phyloP scores from a whole-genome alignment of 164 flowering plant species.

The Hamamelis virginiana region DNA sequence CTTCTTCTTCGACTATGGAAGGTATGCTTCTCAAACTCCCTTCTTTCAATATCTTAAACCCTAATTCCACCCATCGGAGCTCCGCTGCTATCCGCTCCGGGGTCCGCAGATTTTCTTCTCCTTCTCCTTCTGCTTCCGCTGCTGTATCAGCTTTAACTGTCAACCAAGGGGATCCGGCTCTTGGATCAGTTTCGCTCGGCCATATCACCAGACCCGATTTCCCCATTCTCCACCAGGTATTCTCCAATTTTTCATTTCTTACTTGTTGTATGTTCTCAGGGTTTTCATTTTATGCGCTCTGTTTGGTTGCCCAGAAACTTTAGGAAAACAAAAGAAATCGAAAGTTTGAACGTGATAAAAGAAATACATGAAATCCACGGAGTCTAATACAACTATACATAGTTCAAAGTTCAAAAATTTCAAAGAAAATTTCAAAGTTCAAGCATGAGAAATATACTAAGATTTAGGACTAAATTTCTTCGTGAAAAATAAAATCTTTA shows the following conservation, averaged over 20 bases:
- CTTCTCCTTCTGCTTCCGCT: constrained; percentile 16
- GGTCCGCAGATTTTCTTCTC: background rate
- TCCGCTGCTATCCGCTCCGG: constrained; percentile 1
- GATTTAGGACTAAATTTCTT: too few species aligned
- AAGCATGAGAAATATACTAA: too few species aligned
- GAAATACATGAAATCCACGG: too few species aligned
- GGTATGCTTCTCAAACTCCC: constrained; percentile 27
- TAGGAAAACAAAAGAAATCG: too few species aligned
- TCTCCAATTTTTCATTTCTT: background rate
- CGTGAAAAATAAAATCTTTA: too few species aligned
- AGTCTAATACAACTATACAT: too few species aligned
- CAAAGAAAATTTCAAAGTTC: too few species aligned
- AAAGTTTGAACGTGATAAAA: too few species aligned
- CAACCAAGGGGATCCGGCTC: constrained; percentile 10
- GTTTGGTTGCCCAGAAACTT: too few species aligned
- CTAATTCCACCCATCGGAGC: constrained; percentile 7
- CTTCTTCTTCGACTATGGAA: constrained; percentile 20
- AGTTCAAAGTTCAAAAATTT: too few species aligned
- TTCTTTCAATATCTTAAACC: constrained; percentile 18
- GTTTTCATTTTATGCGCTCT: background rate
- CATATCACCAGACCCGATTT: constrained; percentile 72
- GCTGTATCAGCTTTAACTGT: constrained; percentile 21
- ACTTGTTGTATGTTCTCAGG: background rate
- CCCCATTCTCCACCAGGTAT: constrained; percentile 92
- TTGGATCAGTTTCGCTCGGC: constrained; percentile 56